Evolutionary conservation across 352 stramenopile genomes (phyloP).

Genomic region (Globisporangium iwayamae): DNA sequence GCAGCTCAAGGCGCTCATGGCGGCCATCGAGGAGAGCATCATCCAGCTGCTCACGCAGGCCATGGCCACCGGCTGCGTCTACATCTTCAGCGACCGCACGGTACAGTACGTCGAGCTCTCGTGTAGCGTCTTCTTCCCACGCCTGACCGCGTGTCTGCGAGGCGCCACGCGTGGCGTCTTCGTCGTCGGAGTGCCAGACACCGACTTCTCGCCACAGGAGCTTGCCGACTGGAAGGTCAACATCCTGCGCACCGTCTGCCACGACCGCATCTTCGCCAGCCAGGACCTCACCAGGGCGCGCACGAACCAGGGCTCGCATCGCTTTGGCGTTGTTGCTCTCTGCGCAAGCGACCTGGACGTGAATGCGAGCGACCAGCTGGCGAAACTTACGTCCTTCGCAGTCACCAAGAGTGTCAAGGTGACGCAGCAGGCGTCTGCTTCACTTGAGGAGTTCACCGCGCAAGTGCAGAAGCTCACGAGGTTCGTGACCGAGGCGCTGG

Average conservation of each 20-base stretch:
- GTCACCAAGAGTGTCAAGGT: slow-evolving; percentile 39
- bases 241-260: slow-evolving; percentile 37
- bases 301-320: slow-evolving; percentile 15
- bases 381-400: slow-evolving; percentile 31
- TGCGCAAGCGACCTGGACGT: slow-evolving; percentile 33
- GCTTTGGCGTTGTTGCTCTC: slow-evolving; percentile 26
- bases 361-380: slow-evolving; percentile 20
- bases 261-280: slow-evolving; percentile 25
- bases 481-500: slow-evolving; percentile 26
- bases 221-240: slow-evolving; percentile 47
- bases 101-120: slow-evolving; percentile 38
- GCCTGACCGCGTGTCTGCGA: slow-evolving; percentile 28
- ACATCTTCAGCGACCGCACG: slow-evolving; percentile 41
- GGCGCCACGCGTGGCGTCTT: slow-evolving; percentile 32
- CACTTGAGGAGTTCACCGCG: slow-evolving; percentile 30
- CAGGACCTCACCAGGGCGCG: slow-evolving; percentile 23
- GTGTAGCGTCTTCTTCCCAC: slow-evolving; percentile 47
- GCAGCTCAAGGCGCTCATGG: slow-evolving; percentile 15
- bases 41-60: slow-evolving; percentile 33
- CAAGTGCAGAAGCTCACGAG: slow-evolving; percentile 28
- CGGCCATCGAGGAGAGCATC: slow-evolving; percentile 29
- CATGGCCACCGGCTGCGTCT: slow-evolving; percentile 28
- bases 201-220: slow-evolving; percentile 29
- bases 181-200: slow-evolving; percentile 35
- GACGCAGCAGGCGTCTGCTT: slow-evolving; percentile 7